phyloP scores from a whole-genome alignment of 2,329 filamentous ascomycete species.

The Aspergillus sp. region DNA sequence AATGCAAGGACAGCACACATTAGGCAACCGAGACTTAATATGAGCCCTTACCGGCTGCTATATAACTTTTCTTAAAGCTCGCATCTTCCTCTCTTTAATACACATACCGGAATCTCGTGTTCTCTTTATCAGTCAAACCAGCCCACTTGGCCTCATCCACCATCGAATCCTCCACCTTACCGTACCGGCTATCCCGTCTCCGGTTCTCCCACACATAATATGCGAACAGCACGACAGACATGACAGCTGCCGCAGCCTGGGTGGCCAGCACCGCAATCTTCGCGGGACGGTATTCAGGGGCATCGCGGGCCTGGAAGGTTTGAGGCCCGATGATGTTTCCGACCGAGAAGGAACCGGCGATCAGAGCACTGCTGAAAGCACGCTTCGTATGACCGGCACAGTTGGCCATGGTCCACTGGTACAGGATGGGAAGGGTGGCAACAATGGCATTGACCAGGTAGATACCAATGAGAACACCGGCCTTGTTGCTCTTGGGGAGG shows the following conservation, averaged over 20 bases:
- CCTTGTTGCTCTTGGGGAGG: conserved; percentile 41
- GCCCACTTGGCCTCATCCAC: conserved; percentile 32
- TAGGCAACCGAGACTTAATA: too few species aligned
- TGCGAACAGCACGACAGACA: conserved; percentile 31
- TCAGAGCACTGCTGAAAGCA: conserved; percentile 49
- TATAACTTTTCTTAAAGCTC: too few species aligned
- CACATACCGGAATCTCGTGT: conserved; percentile 35
- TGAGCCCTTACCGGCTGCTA: too few species aligned
- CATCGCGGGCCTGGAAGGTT: conserved; percentile 47
- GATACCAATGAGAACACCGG: conserved; percentile 46
- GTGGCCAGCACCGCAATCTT: conserved; percentile 46
- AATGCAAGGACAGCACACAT: too few species aligned
- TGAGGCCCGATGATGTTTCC: conserved; percentile 52
- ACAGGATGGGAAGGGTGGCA: conserved; percentile 48
- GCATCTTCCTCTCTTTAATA: conserved; percentile 26
- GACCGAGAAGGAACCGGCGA: conserved; percentile 47
- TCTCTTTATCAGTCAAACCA: conserved; percentile 39
- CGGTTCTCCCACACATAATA: conserved; percentile 37
- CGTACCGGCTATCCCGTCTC: conserved; percentile 22
- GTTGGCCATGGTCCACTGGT: conserved; percentile 51
- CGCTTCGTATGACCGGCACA: conserved; percentile 55
- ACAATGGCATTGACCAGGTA: conserved; percentile 50
- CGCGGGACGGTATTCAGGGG: conserved; percentile 46
- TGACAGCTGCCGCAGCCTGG: conserved; percentile 32
- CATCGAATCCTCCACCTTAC: conserved; percentile 15